A percentile compares a stretch with the other conserved stretches of the same genome.
Evolutionary conservation across 2,329 filamentous ascomycete genomes (phyloP).

Genomic region (Paracoccidioides brasiliensis): DNA sequence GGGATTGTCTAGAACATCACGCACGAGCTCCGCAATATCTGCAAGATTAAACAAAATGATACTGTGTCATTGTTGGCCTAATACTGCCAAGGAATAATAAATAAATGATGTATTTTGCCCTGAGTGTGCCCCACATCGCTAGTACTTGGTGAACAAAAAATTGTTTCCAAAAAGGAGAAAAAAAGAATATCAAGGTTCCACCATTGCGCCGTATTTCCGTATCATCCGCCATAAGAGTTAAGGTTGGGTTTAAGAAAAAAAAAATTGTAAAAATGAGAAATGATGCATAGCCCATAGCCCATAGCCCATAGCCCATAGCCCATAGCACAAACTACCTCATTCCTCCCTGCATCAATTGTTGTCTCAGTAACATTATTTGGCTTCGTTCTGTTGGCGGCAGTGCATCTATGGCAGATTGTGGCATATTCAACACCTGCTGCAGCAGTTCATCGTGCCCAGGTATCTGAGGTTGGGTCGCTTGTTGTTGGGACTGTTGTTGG

Average conservation of each 20-base stretch:
- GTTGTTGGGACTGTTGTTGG: conserved; percentile 32
- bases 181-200: neutral
- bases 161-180: neutral
- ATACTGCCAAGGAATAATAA: too few species aligned
- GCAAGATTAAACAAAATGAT: too few species aligned
- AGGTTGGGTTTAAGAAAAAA: conserved; percentile 46
- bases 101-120: neutral
- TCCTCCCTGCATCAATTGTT: conserved; percentile 71
- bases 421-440: conserved; percentile 66
- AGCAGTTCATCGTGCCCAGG: conserved; percentile 60
- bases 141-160: neutral
- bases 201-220: neutral
- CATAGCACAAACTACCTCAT: conserved; percentile 68
- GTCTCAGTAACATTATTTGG: conserved; percentile 67
- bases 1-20: too few species aligned
- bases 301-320: conserved; percentile 50
- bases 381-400: conserved; percentile 61
- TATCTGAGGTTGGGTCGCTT: conserved; percentile 26
- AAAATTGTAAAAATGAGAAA: conserved; percentile 62
- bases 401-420: conserved; percentile 66
- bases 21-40: too few species aligned
- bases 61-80: too few species aligned
- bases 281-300: conserved; percentile 53
- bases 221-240: neutral
- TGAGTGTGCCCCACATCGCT: neutral